A percentile compares a stretch with the other conserved stretches of the same genome.
Evolutionary conservation across 1,284 basidiomycete species (phyloP).

Genomic region (Puccinia coronata): DNA sequence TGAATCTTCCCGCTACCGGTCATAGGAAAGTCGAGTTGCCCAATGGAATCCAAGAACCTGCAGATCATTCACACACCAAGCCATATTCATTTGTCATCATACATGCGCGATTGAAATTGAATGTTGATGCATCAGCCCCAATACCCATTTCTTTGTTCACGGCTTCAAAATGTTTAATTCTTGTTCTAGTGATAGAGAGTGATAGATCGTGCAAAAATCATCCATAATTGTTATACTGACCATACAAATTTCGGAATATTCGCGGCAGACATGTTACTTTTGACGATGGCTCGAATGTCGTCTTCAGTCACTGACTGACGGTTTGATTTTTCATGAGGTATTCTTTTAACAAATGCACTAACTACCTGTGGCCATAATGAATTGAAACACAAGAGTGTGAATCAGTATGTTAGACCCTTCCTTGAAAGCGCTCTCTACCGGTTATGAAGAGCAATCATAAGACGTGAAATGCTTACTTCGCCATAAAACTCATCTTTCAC

Average conservation of each 20-base stretch:
- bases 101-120: no score
- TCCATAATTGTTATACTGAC: neutral
- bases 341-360: conserved; percentile 22
- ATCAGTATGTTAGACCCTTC: no score
- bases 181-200: no score
- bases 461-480: conserved; percentile 16
- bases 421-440: no score
- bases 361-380: no score
- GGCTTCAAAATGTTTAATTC: neutral
- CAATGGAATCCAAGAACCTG: conserved; percentile 19
- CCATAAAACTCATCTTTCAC: conserved; percentile 34
- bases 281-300: neutral
- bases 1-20: conserved; percentile 38
- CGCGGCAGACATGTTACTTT: neutral
- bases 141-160: neutral
- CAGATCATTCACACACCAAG: neutral
- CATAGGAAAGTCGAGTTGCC: conserved; percentile 10
- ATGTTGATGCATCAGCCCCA: no score
- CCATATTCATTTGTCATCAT: neutral
- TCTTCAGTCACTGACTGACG: conserved; percentile 2
- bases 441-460: neutral
- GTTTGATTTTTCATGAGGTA: neutral
- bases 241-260: conserved; percentile 31
- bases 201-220: neutral
- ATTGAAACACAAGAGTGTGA: no score